Evolutionary conservation across 306 rosid species (phyloP), one percentile per base, ranked within the genome.

Genomic region (Inga oerstediana): DNA sequence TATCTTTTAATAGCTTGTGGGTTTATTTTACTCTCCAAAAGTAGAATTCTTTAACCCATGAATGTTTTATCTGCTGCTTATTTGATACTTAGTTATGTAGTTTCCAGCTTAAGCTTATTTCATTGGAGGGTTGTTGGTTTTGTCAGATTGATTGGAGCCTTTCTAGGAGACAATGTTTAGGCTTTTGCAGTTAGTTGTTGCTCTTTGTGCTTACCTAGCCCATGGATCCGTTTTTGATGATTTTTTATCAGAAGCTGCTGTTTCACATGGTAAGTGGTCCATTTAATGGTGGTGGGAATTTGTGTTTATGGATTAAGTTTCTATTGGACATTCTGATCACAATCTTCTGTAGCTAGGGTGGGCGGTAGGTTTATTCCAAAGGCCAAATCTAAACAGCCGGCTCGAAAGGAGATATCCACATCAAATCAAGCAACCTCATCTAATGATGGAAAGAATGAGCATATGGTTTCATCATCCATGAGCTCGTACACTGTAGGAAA

Each of bases 191-290:
- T 32, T 49, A 22, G 73, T 71, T 27, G n/a, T 24, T 45, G 41
- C 39, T 46, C 22, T 45, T 46, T 22, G 76, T 44, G 72, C 66
- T 66, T 66, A 12, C 56, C 72, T 85, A 35, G 62, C 3, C 30
- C 34, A 92, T 94, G 98, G 96, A 93, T 49, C 81, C 74, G 71
- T 89, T 87, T 80, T 87, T 80, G 97, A 93, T 51, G 95, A 93
- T 59, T 3, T 89, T 77, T 80, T 89, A 70, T 83, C 87, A 4
- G 89, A 37, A 27, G 79, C 87, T 67, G 84, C 88, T 52, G 75
- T 79, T 75, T 82, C 82, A 66, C 82, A 56, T 56, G 65, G 93
- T 89, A 80, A 82, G 84, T 72, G 70, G 51, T 86, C 48, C 78
- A 46, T 52, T 69, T 39, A 16, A 80, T 10, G 27, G 54, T 43